phyloP scores from a whole-genome alignment of 73 alveolate species.

The Paramecium octaurelia region DNA sequence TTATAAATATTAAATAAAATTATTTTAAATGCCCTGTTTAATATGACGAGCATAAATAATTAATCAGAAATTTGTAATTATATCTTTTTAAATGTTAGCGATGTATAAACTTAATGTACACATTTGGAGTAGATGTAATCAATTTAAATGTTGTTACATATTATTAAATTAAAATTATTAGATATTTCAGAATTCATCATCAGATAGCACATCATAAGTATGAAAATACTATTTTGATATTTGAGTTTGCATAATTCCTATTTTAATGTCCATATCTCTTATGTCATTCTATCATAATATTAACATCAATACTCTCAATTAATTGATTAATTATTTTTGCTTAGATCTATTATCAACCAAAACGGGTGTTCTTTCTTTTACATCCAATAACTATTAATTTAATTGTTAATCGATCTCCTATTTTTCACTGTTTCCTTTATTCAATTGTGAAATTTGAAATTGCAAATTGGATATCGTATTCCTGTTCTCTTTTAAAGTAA shows the following conservation, averaged over 20 bases:
- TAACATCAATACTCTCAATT: not conserved
- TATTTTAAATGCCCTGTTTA: not conserved
- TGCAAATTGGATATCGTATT: not conserved
- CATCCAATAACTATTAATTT: not conserved
- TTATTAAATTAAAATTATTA: not conserved
- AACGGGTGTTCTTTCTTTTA: not conserved
- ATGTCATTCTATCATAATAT: not conserved
- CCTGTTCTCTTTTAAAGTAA: not conserved
- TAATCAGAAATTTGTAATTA: not conserved
- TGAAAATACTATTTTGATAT: not conserved
- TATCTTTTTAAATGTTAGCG: not conserved
- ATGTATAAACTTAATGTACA: not conserved
- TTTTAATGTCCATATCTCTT: not conserved
- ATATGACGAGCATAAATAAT: not conserved
- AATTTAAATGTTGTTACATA: not conserved
- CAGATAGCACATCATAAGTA: not conserved
- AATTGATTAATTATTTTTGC: not conserved
- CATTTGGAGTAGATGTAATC: not conserved
- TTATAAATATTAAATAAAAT: not conserved
- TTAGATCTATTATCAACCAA: not conserved
- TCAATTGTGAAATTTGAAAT: not conserved
- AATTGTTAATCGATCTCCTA: not conserved
- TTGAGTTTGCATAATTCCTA: not conserved
- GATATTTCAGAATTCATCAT: constrained; percentile 1
- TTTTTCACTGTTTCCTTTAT: not conserved